Percentiles rank a stretch among this genome's conserved stretches.
Conservation (phyloP, 495 filamentous ascomycete species). For the Podospora tetraspora region DNA sequence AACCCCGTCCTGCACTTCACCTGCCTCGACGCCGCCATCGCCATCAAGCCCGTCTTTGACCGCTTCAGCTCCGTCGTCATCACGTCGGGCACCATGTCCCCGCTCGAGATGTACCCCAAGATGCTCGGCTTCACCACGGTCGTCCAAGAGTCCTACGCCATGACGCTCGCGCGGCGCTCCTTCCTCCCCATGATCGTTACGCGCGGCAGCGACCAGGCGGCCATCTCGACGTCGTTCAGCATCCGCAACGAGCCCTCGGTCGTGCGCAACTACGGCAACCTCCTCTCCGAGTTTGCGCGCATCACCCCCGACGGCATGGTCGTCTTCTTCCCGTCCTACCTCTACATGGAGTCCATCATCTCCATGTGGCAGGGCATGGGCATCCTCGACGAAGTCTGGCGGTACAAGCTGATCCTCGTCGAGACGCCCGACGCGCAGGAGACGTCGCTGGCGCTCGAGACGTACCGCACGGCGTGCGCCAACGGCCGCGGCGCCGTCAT, state of each 20-base stretch:
- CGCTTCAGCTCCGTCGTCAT: constrained; percentile 97
- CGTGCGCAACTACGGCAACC: constrained; percentile 88
- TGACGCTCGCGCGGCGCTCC: constrained; percentile 91
- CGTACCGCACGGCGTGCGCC: constrained; percentile 93
- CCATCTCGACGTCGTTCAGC: constrained; percentile 85
- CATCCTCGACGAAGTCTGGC: constrained; percentile 96
- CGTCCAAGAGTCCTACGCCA: constrained; percentile 91
- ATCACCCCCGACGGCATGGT: constrained; percentile 96
- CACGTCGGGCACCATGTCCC: constrained; percentile 95
- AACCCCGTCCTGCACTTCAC: constrained; percentile 96
- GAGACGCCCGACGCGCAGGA: constrained; percentile 98
- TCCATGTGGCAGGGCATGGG: constrained; percentile 99
- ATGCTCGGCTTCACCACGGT: constrained; percentile 93
- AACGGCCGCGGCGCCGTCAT: constrained; percentile 92
- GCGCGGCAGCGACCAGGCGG: constrained; percentile 84
- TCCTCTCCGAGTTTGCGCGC: constrained; percentile 88
- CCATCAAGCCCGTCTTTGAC: constrained; percentile 96
- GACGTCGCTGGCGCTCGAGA: constrained; percentile 91
- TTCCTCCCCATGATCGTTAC: constrained; percentile 98
- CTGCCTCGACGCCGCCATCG: constrained; percentile 95
- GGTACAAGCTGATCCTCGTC: constrained; percentile 96
- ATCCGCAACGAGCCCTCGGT: constrained; percentile 92
- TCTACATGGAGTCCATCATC: constrained; percentile 99
- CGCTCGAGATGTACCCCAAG: constrained; percentile 97
- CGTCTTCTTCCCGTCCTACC: constrained; percentile 97